Percentiles rank a stretch among this genome's conserved stretches.
These are phyloP conservation scores for Solanum chilense DNA, from an alignment of 257 asterid species.

Conservation along the genomic window DNA sequence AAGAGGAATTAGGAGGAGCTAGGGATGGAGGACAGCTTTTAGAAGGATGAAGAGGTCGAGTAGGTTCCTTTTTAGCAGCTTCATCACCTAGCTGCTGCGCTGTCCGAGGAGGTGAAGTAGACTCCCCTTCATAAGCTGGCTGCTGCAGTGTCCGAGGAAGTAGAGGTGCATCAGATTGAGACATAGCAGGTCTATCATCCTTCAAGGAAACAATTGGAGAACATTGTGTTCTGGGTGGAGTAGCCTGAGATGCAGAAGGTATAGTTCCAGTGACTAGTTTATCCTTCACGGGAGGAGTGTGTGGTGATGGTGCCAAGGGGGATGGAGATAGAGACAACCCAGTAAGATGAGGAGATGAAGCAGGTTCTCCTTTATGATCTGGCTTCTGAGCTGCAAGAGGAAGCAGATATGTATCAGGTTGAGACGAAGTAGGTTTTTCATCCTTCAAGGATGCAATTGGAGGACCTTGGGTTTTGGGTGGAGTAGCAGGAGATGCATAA, in stretches of 20 bases:
- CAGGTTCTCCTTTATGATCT: neutral
- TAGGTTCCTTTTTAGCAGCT: constrained; percentile 1
- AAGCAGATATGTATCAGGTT: neutral
- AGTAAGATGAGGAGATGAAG: constrained; percentile 11
- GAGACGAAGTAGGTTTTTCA: neutral
- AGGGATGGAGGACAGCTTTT: neutral
- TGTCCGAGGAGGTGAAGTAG: constrained; percentile 7
- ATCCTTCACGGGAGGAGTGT: constrained; percentile 29
- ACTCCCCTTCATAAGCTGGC: neutral
- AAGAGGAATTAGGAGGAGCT: constrained; percentile 1
- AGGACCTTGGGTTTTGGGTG: constrained; percentile 5
- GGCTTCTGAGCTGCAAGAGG: neutral
- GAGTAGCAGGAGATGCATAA: constrained; percentile 3
- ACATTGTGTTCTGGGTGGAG: constrained; percentile 2
- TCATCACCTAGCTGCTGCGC: neutral
- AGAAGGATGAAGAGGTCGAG: constrained; percentile 12
- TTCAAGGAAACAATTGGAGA: neutral
- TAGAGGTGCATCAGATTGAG: neutral
- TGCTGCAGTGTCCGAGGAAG: neutral
- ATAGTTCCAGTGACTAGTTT: constrained; percentile 9
- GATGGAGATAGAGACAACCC: neutral
- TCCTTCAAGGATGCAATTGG: neutral
- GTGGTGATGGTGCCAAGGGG: constrained; percentile 7
- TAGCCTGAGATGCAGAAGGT: constrained; percentile 3
- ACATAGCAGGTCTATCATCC: neutral